Conservation (phyloP, 306 rosid species). For the Trichosanthes cucumerina region DNA sequence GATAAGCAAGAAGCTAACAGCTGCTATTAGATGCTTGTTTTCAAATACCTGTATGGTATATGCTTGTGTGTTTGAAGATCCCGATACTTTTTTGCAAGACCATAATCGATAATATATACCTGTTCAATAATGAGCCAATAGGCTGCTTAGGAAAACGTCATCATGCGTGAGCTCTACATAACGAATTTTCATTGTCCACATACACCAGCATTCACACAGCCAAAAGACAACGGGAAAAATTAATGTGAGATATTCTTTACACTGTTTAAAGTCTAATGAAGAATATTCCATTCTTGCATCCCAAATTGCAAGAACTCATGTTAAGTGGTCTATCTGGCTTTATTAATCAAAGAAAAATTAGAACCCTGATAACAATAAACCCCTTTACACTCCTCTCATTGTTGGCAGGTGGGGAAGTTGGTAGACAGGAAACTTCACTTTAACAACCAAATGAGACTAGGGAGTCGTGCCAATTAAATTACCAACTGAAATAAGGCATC, state of each 20-base stretch:
- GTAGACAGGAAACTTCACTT: neutral
- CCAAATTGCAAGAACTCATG: neutral
- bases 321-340: neutral
- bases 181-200: neutral
- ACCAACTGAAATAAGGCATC: neutral
- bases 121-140: constrained; percentile 23
- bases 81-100: constrained; percentile 87
- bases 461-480: neutral
- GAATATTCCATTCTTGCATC: neutral
- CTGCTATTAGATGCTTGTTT: constrained; percentile 4
- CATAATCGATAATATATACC: constrained; percentile 96
- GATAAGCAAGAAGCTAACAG: constrained; percentile 10
- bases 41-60: constrained; percentile 83
- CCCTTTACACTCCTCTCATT: neutral
- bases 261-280: neutral
- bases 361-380: neutral
- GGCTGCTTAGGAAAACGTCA: constrained; percentile 3
- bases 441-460: neutral
- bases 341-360: neutral
- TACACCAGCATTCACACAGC: neutral
- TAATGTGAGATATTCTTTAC: neutral
- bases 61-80: constrained; percentile 99
- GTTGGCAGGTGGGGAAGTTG: neutral
- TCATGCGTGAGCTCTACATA: neutral
- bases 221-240: neutral